These are phyloP conservation scores for Yarrowia sp. DNA, from an alignment of 805 yeast genomes.

Conservation along the genomic window DNA sequence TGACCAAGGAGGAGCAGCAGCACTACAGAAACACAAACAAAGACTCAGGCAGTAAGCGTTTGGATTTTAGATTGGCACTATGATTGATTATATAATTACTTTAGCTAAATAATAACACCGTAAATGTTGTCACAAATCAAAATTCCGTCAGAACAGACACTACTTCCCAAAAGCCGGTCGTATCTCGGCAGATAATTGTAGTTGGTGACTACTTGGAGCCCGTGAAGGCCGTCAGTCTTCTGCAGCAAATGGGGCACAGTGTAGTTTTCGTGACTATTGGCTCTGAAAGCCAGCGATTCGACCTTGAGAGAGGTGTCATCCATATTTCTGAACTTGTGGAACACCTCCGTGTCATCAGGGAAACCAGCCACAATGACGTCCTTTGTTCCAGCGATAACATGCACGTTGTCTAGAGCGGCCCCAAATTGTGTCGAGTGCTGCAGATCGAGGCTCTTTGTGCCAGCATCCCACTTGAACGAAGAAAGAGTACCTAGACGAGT, in stretches of 20 bases:
- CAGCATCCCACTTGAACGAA: slow-evolving; percentile 1
- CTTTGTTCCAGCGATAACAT: slow-evolving; percentile 11
- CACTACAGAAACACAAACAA: slow-evolving; percentile 56
- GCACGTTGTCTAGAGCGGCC: slow-evolving; percentile 21
- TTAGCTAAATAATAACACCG: not conserved
- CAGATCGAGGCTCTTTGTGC: not conserved
- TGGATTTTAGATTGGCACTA: slow-evolving; percentile 57
- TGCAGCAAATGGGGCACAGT: slow-evolving; percentile 10
- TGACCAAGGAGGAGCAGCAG: slow-evolving; percentile 59
- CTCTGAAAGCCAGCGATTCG: slow-evolving; percentile 17
- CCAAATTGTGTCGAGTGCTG: slow-evolving; percentile 9
- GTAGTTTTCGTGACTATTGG: slow-evolving; percentile 10
- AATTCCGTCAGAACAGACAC: slow-evolving; percentile 14
- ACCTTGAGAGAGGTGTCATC: not conserved
- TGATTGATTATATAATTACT: not conserved
- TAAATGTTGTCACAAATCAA: slow-evolving; percentile 10
- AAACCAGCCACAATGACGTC: slow-evolving; percentile 27
- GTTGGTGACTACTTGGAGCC: slow-evolving; percentile 8
- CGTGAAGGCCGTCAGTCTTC: slow-evolving; percentile 12
- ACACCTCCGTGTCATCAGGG: slow-evolving; percentile 3
- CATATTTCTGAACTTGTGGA: slow-evolving; percentile 16
- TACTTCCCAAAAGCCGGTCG: slow-evolving; percentile 21
- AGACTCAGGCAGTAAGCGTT: slow-evolving; percentile 64
- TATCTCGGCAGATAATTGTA: slow-evolving; percentile 17
- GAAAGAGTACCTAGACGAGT: slow-evolving; percentile 18